Base-by-base conservation (phyloP, 129 eudicot species). In the Kitagawia praeruptora region DNA sequence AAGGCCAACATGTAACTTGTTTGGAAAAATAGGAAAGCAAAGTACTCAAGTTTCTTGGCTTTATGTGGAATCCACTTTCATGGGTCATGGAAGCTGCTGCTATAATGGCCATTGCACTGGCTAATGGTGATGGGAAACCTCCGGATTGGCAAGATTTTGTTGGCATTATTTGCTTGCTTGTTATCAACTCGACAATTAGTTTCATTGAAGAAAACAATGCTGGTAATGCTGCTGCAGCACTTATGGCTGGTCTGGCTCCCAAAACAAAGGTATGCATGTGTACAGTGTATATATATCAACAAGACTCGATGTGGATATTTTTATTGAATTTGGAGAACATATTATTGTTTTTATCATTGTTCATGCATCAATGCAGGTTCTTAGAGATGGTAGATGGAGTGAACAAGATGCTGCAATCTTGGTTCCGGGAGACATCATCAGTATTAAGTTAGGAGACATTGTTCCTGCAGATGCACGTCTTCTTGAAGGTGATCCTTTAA, bases 41-140 rank as follows among this genome's bases (percentile, higher is more conserved):
- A 54, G 0, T 92, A 0, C 97, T 92, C 87, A 89, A 92, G 91
- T 92, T 92, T 84, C 97, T 92, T 81, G 97, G 97, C 71, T 92
- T 92, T 79, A 92, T 92, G 97, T 92, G 97, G 97, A 92, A 92
- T 80, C 97, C 97, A 40, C 91, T 92, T 74, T 92, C 97, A 54
- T 92, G 97, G 97, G 97, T 92, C 77, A 92, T 92, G 97, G 97
- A 92, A 85, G 91, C 93, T 74, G 95, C 95, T 23, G 97, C 97
- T 40, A 58, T 92, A 0, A 92, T 92, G 97, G 97, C 97, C 21
- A 92, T 92, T 74, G 95, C 85, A 18, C 78, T 92, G 85, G 95
- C 97, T 56, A 92, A 92, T 78, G 97, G 97, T 41, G 86, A 85
- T 54, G 95, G 95, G 73, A 86, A 77, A 74, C 95, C 95, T 47